Conservation (phyloP, 352 stramenopile species). For the Phytophthora sojae region DNA sequence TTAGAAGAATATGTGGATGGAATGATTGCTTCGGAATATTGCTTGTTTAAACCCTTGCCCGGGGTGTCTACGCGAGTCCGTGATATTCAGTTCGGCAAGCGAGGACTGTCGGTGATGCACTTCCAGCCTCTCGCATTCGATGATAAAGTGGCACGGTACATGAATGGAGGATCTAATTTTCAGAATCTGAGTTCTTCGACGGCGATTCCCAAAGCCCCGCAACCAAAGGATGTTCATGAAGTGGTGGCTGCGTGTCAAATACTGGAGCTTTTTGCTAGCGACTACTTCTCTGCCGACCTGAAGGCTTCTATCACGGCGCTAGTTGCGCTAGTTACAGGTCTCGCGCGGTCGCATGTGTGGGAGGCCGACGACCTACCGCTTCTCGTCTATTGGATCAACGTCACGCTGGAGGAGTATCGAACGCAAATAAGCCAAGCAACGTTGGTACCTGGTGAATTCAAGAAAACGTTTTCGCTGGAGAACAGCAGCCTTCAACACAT, state of each 20-base stretch:
- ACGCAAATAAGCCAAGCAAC: background rate
- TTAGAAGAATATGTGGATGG: conserved; percentile 4
- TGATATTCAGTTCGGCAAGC: conserved; percentile 4
- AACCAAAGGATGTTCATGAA: background rate
- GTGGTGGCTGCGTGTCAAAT: conserved; percentile 1
- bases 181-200: background rate
- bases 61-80: background rate
- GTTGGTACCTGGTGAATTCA: conserved; percentile 2
- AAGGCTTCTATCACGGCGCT: background rate
- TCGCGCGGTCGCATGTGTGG: conserved; percentile 1
- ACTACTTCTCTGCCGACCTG: conserved; percentile 2
- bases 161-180: background rate
- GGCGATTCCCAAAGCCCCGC: background rate
- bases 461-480: conserved; percentile 2
- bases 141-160: conserved; percentile 1
- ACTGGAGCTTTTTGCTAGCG: background rate
- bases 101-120: conserved; percentile 10
- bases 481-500: conserved; percentile 6
- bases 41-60: conserved; percentile 1
- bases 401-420: conserved; percentile 10
- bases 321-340: background rate
- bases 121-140: background rate
- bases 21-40: conserved; percentile 3
- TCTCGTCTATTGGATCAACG: conserved; percentile 10
- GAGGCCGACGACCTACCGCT: background rate